These are phyloP conservation scores for Kwoniella dendrophila DNA, from an alignment of 768 basidiomycete genomes.

Conservation along the genomic window DNA sequence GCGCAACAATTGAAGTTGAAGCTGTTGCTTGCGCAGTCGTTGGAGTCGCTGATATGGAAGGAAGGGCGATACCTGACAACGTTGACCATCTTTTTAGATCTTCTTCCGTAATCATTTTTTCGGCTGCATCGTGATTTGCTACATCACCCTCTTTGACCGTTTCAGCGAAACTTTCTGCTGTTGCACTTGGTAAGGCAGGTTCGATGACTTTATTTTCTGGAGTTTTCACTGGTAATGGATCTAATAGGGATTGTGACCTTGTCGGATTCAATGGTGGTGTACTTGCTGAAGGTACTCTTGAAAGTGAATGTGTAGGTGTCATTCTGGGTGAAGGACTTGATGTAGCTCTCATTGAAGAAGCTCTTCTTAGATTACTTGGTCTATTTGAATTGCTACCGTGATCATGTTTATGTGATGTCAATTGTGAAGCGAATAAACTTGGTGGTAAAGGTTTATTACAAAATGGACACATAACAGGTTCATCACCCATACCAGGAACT, in stretches of 20 bases:
- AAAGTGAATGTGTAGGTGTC: slow-evolving; percentile 8
- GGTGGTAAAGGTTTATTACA: slow-evolving; percentile 49
- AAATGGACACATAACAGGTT: slow-evolving; percentile 50
- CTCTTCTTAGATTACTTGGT: slow-evolving; percentile 7
- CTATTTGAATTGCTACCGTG: slow-evolving; percentile 2
- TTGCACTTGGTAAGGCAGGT: slow-evolving; percentile 12
- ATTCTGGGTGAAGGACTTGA: slow-evolving; percentile 5
- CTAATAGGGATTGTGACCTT: slow-evolving; percentile 10
- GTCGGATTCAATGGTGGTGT: not conserved
- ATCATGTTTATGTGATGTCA: slow-evolving; percentile 12
- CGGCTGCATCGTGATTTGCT: slow-evolving; percentile 31
- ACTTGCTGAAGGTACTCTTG: slow-evolving; percentile 12
- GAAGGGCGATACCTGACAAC: slow-evolving; percentile 32
- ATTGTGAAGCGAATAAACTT: slow-evolving; percentile 32
- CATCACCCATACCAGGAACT: slow-evolving; percentile 48
- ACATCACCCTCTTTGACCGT: slow-evolving; percentile 33
- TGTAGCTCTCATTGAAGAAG: slow-evolving; percentile 8
- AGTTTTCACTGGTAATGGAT: slow-evolving; percentile 21
- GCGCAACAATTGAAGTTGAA: not conserved
- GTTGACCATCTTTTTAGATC: slow-evolving; percentile 39
- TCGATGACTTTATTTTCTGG: slow-evolving; percentile 7
- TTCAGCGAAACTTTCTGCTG: slow-evolving; percentile 20
- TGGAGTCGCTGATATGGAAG: slow-evolving; percentile 6
- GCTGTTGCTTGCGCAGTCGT: not conserved
- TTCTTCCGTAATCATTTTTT: slow-evolving; percentile 30